phyloP scores from a whole-genome alignment of 2,329 filamentous ascomycete species.

The Ploettnerulaceae sp. region DNA sequence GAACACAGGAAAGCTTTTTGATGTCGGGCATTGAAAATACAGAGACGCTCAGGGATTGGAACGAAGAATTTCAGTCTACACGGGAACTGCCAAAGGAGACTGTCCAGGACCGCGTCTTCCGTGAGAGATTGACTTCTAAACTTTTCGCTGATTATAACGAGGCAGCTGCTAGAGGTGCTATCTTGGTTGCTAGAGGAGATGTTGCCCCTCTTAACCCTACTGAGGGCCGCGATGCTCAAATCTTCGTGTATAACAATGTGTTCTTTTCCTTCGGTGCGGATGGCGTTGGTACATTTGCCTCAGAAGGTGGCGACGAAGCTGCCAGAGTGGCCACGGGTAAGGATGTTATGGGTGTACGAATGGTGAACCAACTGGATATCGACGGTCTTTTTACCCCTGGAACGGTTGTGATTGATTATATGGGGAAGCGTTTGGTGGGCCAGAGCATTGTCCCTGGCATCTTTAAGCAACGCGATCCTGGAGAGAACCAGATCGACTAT shows the following conservation, averaged over 20 bases:
- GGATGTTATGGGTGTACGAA: conserved; percentile 87
- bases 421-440: conserved; percentile 93
- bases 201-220: conserved; percentile 93
- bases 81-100: conserved; percentile 89
- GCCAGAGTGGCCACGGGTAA: conserved; percentile 94
- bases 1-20: conserved; percentile 89
- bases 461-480: conserved; percentile 96
- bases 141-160: conserved; percentile 98
- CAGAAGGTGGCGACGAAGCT: conserved; percentile 93
- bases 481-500: conserved; percentile 98
- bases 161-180: conserved; percentile 84
- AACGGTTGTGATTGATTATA: conserved; percentile 93
- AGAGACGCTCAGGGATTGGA: conserved; percentile 95
- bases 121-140: conserved; percentile 89
- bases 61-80: conserved; percentile 97
- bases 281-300: conserved; percentile 93
- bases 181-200: conserved; percentile 87
- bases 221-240: conserved; percentile 87
- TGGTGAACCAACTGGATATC: conserved; percentile 96
- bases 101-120: conserved; percentile 92
- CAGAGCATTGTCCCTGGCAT: conserved; percentile 98
- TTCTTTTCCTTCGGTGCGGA: conserved; percentile 99
- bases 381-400: conserved; percentile 91
- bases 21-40: conserved; percentile 88
- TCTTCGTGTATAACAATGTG: conserved; percentile 99